Evolutionary conservation across 139 green algal genomes (phyloP).

Genomic region (Chlorella vulgaris): DNA sequence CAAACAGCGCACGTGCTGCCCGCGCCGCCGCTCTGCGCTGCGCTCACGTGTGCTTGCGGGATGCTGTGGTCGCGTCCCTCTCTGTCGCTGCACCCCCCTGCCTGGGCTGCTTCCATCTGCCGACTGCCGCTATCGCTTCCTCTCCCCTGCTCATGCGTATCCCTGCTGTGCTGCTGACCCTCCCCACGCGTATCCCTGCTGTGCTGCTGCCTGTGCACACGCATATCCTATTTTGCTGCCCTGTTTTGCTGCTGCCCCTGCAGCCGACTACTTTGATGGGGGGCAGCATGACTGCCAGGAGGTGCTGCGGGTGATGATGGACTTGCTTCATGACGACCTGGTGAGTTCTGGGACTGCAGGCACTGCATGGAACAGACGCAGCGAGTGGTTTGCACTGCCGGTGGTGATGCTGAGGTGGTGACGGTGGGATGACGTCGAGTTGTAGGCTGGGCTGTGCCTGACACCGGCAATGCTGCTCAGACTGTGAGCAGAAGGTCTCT

Average conservation of each 20-base stretch:
- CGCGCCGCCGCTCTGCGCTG: no score
- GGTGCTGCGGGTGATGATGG: constrained; percentile 55
- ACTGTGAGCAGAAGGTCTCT: no score
- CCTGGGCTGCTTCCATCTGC: no score
- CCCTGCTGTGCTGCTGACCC: neutral
- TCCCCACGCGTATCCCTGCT: neutral
- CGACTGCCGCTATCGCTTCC: no score
- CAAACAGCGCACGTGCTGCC: neutral
- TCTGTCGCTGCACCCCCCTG: no score
- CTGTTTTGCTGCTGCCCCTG: neutral
- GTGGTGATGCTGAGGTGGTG: neutral
- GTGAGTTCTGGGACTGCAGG: constrained; percentile 16
- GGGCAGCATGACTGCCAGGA: constrained; percentile 26
- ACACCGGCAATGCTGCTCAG: no score
- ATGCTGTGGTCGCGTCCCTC: no score
- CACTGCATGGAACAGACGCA: neutral
- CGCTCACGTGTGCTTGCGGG: no score
- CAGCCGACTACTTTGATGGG: neutral
- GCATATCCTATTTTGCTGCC: no score
- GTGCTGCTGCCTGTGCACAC: neutral
- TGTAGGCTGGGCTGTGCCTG: neutral
- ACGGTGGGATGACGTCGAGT: neutral
- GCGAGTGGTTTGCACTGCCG: no score
- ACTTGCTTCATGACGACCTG: constrained; percentile 65
- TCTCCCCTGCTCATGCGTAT: no score